These are phyloP conservation scores for Ceratocystiopsis sp. DNA, from an alignment of 2,329 filamentous ascomycete genomes.

Conservation along the genomic window DNA sequence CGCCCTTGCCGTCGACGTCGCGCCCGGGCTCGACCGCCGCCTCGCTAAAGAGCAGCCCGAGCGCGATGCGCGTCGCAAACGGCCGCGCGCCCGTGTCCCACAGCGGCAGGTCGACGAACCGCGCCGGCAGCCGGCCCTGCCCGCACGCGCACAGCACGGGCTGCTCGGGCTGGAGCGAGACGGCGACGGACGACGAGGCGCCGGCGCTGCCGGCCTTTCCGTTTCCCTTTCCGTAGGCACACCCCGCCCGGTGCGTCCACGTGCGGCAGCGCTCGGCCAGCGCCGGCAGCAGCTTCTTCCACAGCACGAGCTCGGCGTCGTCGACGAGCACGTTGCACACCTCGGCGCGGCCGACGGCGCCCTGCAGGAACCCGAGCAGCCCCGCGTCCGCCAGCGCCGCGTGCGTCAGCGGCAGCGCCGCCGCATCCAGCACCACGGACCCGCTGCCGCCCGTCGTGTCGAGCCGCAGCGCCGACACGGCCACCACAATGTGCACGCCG, in stretches of 20 bases:
- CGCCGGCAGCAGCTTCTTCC: conserved; percentile 27
- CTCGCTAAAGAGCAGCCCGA: conserved; percentile 35
- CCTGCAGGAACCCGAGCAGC: conserved; percentile 22
- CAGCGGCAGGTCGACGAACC: conserved; percentile 23
- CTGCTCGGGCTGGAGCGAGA: conserved; percentile 19
- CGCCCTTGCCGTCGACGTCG: conserved; percentile 6
- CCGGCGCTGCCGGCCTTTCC: background rate
- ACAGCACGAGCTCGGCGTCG: conserved; percentile 38
- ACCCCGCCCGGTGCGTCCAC: conserved; percentile 23
- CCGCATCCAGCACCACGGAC: conserved; percentile 28
- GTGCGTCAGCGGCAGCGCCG: conserved; percentile 25
- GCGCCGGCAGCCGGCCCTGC: conserved; percentile 22
- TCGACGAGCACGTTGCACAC: conserved; percentile 19
- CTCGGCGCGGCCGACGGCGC: conserved; percentile 17
- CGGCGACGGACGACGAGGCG: conserved; percentile 20
- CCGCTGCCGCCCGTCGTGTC: conserved; percentile 20
- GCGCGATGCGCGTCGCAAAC: conserved; percentile 35
- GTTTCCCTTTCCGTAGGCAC: conserved; percentile 24
- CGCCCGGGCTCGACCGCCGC: conserved; percentile 24
- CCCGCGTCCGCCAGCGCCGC: conserved; percentile 14
- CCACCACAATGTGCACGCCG: conserved; percentile 23
- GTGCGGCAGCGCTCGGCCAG: conserved; percentile 31
- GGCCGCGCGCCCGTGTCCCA: conserved; percentile 23
- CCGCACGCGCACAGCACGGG: conserved; percentile 29
- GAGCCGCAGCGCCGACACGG: conserved; percentile 26